These are phyloP conservation scores for Carex kokanica DNA, from an alignment of 176 grass and related monocot genomes.

Conservation along the genomic window DNA sequence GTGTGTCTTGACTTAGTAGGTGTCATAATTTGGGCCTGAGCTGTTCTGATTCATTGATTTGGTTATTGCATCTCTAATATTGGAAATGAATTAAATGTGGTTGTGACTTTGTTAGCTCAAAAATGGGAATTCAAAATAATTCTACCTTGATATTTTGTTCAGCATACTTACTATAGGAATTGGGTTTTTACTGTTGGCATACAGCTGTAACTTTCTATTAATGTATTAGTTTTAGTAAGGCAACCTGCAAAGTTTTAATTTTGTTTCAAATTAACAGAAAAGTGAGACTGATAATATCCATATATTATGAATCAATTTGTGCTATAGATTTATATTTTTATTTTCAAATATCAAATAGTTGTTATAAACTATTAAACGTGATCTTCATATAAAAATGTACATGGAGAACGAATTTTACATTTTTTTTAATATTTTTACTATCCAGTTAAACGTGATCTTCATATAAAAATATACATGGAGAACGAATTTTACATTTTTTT, in stretches of 20 bases:
- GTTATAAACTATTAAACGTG: no score
- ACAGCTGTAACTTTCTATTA: not conserved
- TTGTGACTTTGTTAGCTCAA: not conserved
- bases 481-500: no score
- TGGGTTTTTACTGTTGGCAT: not conserved
- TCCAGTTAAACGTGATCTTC: no score
- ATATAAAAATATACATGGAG: no score
- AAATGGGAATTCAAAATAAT: not conserved
- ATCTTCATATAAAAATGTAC: no score
- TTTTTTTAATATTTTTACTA: no score
- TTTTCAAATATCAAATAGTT: no score
- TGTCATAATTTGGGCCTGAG: not conserved
- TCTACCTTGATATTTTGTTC: not conserved
- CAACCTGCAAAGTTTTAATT: no score
- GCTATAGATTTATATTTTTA: no score
- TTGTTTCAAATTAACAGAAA: no score
- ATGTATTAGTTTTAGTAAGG: conserved; percentile 3
- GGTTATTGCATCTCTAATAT: not conserved
- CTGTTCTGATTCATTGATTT: not conserved
- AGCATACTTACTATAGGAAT: not conserved
- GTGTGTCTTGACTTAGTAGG: conserved; percentile 2
- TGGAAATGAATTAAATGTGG: not conserved
- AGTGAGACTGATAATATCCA: not conserved
- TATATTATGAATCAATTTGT: no score
- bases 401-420: no score